Evolutionary conservation across 2,329 filamentous ascomycete species (phyloP), one percentile per base, ranked within the genome.

Genomic region (Trichophyton simii): DNA sequence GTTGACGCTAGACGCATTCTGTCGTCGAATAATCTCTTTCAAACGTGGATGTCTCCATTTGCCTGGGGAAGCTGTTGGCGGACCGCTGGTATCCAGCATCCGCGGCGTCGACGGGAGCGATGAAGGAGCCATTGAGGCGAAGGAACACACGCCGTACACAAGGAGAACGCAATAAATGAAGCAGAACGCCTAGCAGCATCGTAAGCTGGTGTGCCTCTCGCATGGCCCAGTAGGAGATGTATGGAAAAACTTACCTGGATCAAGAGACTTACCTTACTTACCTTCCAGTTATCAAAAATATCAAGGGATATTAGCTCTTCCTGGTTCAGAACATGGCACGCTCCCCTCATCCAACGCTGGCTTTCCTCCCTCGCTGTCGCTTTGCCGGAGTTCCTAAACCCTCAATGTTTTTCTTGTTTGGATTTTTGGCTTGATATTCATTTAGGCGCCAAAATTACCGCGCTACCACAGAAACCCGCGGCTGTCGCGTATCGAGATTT

Each of bases 1-100:
- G 61, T 86, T 84, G 72, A 97, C 96, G 57, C 81, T 88, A 13
- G 85, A 84, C 20, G 86, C 86, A 72, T 89, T 86, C 71, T 91
- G 88, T 59, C 94, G 85, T 65, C 83, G 82, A 15, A 88, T 85
- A 71, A 99, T 95, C 75, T 97, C 92, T 69, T 90, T 82, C 66
- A 96, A 81, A 65, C 87, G 85, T 38, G 94, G 94, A 73, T 99
- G 94, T 70, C 86, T 84, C 92, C 94, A 99, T 71, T 86, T 89
- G 61, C 92, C 91, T 5, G 89, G 77, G 6, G 76, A 77, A 18
- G 72, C 72, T 7, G 70, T 70, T 57, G 66, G 52, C 11, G 62
- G 57, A 22, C 63, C 42, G 59, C 68, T 69, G 54, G 66, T 59
- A 58, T 67, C 63, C 55, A 71, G 67, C 41, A 71, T 68, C 64